These are phyloP conservation scores for Ophiocordyceps australis DNA, from an alignment of 2,329 filamentous ascomycete species.

Conservation along the genomic window DNA sequence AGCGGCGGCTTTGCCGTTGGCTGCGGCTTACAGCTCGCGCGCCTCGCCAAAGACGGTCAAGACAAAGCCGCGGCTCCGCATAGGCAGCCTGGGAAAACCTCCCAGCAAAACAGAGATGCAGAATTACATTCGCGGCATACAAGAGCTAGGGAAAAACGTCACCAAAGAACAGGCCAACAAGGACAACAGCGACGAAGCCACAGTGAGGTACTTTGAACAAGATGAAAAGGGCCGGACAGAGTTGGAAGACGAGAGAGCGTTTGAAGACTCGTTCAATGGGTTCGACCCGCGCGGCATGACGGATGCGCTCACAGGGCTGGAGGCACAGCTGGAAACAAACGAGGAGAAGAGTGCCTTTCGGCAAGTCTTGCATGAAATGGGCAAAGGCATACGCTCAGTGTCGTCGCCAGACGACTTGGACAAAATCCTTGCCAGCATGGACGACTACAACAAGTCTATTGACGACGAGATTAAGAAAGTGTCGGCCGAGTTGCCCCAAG, in stretches of 20 bases:
- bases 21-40: slow-evolving; percentile 14
- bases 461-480: slow-evolving; percentile 15
- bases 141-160: too few relatives aligned
- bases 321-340: slow-evolving; percentile 15
- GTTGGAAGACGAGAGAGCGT: slow-evolving; percentile 19
- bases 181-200: slow-evolving; percentile 8
- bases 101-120: slow-evolving; percentile 9
- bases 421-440: slow-evolving; percentile 13
- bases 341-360: slow-evolving; percentile 16
- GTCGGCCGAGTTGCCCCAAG: slow-evolving; percentile 12
- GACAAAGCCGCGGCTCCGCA: slow-evolving; percentile 4
- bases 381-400: slow-evolving; percentile 11
- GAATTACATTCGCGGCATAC: slow-evolving; percentile 10
- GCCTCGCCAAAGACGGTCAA: slow-evolving; percentile 6
- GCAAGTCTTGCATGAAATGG: slow-evolving; percentile 15
- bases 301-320: slow-evolving; percentile 17
- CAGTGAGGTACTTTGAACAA: slow-evolving; percentile 32
- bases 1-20: slow-evolving; percentile 9
- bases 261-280: slow-evolving; percentile 17
- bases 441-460: slow-evolving; percentile 15
- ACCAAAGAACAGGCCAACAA: slow-evolving; percentile 5
- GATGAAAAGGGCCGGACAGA: slow-evolving; percentile 16
- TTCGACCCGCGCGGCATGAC: slow-evolving; percentile 17
- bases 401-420: slow-evolving; percentile 15
- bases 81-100: slow-evolving; percentile 6